Evolutionary conservation across 2,329 filamentous ascomycete species (phyloP).

Genomic region (Fusarium udum): DNA sequence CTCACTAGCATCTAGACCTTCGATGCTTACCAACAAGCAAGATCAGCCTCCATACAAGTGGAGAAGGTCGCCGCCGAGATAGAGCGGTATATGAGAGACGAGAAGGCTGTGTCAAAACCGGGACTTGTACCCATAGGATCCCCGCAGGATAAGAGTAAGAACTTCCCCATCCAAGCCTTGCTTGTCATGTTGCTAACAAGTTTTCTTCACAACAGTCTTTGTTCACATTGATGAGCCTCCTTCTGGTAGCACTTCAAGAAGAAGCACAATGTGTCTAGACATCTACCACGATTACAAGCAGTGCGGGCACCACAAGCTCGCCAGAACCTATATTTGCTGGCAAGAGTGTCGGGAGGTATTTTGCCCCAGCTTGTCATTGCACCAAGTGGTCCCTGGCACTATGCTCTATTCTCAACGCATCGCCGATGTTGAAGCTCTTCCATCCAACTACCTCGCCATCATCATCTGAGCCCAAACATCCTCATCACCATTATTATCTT

Average conservation of each 20-base stretch:
- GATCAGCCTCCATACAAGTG: background rate
- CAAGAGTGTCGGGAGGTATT: background rate
- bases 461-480: no score
- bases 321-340: background rate
- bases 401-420: background rate
- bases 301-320: background rate
- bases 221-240: background rate
- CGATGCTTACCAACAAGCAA: background rate
- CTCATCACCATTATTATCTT: no score
- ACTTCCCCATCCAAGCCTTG: background rate
- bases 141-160: background rate
- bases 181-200: background rate
- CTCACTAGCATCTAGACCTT: background rate
- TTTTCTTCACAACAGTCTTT: background rate
- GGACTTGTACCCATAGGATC: background rate
- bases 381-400: background rate
- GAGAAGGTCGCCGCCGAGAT: background rate
- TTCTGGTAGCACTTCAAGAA: background rate
- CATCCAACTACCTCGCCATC: no score
- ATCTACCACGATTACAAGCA: background rate
- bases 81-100: background rate
- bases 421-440: background rate
- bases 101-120: background rate
- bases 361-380: background rate
- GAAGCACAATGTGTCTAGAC: background rate